Base-by-base conservation (phyloP, 306 rosid genomes). In the Parietaria judaica region DNA sequence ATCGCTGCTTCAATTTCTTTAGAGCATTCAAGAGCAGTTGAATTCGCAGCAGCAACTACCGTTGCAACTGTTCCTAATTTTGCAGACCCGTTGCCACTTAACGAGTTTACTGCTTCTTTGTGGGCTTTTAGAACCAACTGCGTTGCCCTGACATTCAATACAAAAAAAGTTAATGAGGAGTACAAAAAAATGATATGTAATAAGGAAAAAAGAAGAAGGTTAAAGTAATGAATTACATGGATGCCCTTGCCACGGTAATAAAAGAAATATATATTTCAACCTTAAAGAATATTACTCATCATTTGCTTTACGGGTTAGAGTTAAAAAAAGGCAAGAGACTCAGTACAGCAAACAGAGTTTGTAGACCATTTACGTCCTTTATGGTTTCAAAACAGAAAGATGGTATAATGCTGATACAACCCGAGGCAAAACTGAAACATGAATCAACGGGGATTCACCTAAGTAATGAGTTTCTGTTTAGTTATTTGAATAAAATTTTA, bases 111-210 rank as follows among this genome's bases (percentile, higher is more conserved):
- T 61, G 99, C 99, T 76, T 94, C 99, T 71, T 83, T 89, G 66
- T 94, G 99, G 55, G 99, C 99, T 76, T 83, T 94, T n/a, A 94
- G 83, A 58, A 89, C 99, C 84, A 89, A 76, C 71, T 88, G 97
- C 63, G 97, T 84, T 46, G 99, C 97, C 17, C 97, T 94, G 78
- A 66, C 49, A 15, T 46, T 54, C 73, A 70, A 62, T 60, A 31
- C 54, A 34, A 15, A 59, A 59, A 17, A 59, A 56, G 5, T 50
- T 58, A 36, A 63, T 31, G 2, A 8, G 49, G 31, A 54, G 54
- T 4, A 67, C 64, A 54, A 82, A 72, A 71, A 49, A 58, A 23
- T 23, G 31, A 23, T 23, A 23, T 23, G 56, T 51, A 46, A 70
- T 31, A 57, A 9, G 58, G 61, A 49, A 49, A 49, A n/a, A 49